phyloP scores from a whole-genome alignment of 208 protist species.

The Leishmania tropica region DNA sequence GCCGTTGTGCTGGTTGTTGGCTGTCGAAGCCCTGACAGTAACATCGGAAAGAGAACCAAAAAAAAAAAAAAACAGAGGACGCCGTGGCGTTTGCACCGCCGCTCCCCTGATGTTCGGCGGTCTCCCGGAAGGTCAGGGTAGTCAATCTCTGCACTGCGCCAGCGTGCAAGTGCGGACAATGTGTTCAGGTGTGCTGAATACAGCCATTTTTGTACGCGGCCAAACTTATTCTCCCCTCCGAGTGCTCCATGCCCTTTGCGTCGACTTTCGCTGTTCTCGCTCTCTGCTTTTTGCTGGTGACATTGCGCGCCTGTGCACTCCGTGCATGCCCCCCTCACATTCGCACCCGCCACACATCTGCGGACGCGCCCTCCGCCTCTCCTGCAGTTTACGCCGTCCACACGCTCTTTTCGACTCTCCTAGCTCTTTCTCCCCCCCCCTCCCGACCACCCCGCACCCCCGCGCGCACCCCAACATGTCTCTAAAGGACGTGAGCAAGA shows the following conservation, averaged over 20 bases:
- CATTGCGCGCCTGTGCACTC: no score
- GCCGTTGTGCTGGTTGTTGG: neutral
- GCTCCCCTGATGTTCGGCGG: no score
- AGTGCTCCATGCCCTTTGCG: neutral
- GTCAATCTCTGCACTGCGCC: neutral
- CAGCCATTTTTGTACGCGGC: neutral
- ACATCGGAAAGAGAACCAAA: neutral
- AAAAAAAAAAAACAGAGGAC: neutral
- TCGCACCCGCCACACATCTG: neutral
- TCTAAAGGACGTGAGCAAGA: constrained; percentile 62
- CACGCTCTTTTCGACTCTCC: neutral
- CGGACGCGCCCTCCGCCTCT: neutral
- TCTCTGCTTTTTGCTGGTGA: neutral
- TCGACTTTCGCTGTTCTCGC: neutral
- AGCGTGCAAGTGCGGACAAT: neutral
- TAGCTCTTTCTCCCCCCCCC: constrained; percentile 6
- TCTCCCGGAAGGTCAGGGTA: neutral
- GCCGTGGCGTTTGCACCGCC: neutral
- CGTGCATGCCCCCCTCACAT: neutral
- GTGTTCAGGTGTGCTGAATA: neutral
- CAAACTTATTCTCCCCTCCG: neutral
- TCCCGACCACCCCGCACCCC: constrained; percentile 7
- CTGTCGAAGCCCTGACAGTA: neutral
- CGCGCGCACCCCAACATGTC: constrained; percentile 35
- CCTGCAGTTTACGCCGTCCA: neutral